Conservation (phyloP, 768 basidiomycete species). For the Dentipellis sp. region DNA sequence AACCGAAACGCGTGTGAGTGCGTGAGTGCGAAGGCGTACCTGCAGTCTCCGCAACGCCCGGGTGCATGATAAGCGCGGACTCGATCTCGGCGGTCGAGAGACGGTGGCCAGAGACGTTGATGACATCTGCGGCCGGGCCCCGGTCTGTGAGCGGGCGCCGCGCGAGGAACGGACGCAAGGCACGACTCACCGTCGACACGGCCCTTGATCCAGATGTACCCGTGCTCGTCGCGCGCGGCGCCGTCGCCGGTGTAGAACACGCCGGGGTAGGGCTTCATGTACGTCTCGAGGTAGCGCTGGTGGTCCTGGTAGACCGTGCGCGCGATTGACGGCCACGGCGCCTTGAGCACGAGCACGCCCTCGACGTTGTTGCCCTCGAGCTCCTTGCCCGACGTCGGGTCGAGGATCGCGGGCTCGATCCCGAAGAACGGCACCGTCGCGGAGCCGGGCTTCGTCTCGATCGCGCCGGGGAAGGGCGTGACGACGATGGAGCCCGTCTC, state of each 20-base stretch:
- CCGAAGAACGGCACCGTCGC: conserved; percentile 99
- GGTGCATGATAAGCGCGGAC: conserved; percentile 89
- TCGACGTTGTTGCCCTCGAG: conserved; percentile 78
- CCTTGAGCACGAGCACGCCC: conserved; percentile 79
- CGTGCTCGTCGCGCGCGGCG: conserved; percentile 86
- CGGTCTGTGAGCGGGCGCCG: background rate
- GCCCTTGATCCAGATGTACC: conserved; percentile 99
- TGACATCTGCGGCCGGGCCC: conserved; percentile 54
- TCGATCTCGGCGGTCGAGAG: conserved; percentile 98
- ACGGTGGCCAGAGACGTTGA: conserved; percentile 97
- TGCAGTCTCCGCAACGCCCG: conserved; percentile 94
- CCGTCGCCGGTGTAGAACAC: conserved; percentile 98
- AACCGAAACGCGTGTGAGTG: background rate
- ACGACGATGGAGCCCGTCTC: conserved; percentile 96
- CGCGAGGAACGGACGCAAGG: background rate
- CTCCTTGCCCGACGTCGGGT: conserved; percentile 70
- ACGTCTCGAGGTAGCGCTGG: conserved; percentile 71
- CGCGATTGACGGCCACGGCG: conserved; percentile 94
- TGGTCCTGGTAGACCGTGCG: conserved; percentile 90
- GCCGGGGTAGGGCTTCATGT: conserved; percentile 84
- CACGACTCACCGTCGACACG: conserved; percentile 73
- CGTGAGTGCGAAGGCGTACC: conserved; percentile 24
- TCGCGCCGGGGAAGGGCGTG: conserved; percentile 92
- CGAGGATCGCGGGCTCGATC: conserved; percentile 80
- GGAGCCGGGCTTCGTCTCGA: conserved; percentile 91